Conservation (phyloP, 2,329 filamentous ascomycete species). For the Ophiostoma novo-ulmi region DNA sequence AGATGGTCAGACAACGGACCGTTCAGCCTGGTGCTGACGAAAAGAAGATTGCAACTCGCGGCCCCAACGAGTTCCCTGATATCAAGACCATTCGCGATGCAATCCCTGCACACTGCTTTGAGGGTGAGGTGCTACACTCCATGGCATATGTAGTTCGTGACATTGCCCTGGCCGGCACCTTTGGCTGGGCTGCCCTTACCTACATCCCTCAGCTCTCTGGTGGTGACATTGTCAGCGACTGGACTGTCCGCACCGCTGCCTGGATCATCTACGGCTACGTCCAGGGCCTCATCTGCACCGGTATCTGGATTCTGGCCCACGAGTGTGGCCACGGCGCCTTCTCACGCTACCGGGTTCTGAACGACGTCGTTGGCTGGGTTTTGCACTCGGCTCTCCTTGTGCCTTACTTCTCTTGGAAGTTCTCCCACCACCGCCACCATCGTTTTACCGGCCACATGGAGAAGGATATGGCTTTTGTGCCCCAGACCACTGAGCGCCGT, state of each 20-base stretch:
- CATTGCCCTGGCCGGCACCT: conserved; percentile 62
- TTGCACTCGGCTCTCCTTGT: conserved; percentile 80
- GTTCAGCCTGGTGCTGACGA: conserved; percentile 14
- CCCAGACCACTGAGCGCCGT: conserved; percentile 56
- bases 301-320: conserved; percentile 92
- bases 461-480: conserved; percentile 97
- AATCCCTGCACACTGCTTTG: conserved; percentile 94
- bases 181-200: conserved; percentile 84
- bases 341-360: conserved; percentile 81
- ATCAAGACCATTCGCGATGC: conserved; percentile 96
- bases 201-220: conserved; percentile 71
- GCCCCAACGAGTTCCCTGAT: conserved; percentile 38
- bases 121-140: conserved; percentile 72
- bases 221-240: conserved; percentile 49
- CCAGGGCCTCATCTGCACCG: conserved; percentile 89
- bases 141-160: conserved; percentile 83
- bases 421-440: conserved; percentile 98
- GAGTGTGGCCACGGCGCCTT: conserved; percentile 98
- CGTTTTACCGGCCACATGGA: conserved; percentile 97
- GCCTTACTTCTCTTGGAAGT: conserved; percentile 99
- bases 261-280: conserved; percentile 67
- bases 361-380: conserved; percentile 87
- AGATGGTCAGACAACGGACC: conserved; percentile 15
- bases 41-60: not conserved
- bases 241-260: conserved; percentile 55